phyloP scores from a whole-genome alignment of 495 filamentous ascomycete genomes.

The Annulohypoxylon stygium region DNA sequence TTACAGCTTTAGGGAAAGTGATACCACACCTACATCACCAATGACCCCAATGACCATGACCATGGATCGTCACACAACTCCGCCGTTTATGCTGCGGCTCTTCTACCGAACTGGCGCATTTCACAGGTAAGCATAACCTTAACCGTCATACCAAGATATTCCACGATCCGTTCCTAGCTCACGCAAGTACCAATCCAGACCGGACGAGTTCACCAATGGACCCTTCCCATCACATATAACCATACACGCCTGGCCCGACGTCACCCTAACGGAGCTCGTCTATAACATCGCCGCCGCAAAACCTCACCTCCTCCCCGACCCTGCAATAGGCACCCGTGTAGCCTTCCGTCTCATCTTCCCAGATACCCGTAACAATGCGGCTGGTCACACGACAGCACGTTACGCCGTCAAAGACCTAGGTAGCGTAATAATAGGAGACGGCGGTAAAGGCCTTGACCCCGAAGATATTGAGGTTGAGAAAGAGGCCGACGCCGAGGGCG shows the following conservation, averaged over 20 bases:
- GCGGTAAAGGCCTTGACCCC: slow-evolving; percentile 61
- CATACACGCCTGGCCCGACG: slow-evolving; percentile 90
- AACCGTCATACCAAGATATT: slow-evolving; percentile 1
- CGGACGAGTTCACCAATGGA: slow-evolving; percentile 72
- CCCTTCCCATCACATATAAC: slow-evolving; percentile 76
- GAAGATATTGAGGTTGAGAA: slow-evolving; percentile 42
- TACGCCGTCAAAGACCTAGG: slow-evolving; percentile 85
- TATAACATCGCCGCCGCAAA: slow-evolving; percentile 65
- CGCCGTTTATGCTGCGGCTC: slow-evolving; percentile 90
- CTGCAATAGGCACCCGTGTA: slow-evolving; percentile 82
- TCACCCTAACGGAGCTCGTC: slow-evolving; percentile 85
- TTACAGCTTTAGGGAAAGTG: slow-evolving; percentile 21
- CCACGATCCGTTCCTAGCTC: neutral
- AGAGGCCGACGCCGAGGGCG: slow-evolving; percentile 53
- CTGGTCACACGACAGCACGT: slow-evolving; percentile 63
- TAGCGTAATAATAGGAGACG: slow-evolving; percentile 79
- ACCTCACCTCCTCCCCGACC: slow-evolving; percentile 72
- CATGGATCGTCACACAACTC: slow-evolving; percentile 73
- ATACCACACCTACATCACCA: slow-evolving; percentile 10
- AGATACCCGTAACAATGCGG: slow-evolving; percentile 72
- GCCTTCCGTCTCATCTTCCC: slow-evolving; percentile 89
- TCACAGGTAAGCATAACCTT: slow-evolving; percentile 68
- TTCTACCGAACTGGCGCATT: slow-evolving; percentile 83
- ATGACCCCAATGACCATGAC: slow-evolving; percentile 64
- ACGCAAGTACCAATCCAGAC: slow-evolving; percentile 56